phyloP scores from a whole-genome alignment of 2,329 filamentous ascomycete genomes.

The Diplodia sapinea region DNA sequence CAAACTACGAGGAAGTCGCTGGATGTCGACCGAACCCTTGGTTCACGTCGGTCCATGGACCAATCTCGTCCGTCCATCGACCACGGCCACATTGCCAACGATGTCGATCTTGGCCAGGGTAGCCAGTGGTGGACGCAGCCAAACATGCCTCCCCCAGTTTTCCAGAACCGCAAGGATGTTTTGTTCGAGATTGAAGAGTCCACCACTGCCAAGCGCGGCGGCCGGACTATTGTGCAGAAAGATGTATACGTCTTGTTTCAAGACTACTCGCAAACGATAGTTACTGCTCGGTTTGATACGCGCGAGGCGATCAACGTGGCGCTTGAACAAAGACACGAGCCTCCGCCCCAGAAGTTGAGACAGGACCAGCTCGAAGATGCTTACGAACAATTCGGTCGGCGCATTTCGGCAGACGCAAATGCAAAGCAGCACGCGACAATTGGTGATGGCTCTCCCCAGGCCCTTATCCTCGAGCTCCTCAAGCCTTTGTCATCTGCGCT shows the following conservation, averaged over 20 bases:
- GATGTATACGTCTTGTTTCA: slow-evolving; percentile 88
- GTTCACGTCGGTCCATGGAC: slow-evolving; percentile 72
- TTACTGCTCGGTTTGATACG: slow-evolving; percentile 79
- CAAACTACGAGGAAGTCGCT: slow-evolving; percentile 62
- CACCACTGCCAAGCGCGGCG: slow-evolving; percentile 69
- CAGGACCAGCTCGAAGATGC: slow-evolving; percentile 93
- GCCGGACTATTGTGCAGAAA: slow-evolving; percentile 74
- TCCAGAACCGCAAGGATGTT: slow-evolving; percentile 84
- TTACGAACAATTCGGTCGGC: slow-evolving; percentile 80
- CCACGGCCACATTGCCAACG: slow-evolving; percentile 83
- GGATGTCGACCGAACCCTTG: slow-evolving; percentile 64
- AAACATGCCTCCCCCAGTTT: slow-evolving; percentile 76
- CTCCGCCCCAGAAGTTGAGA: slow-evolving; percentile 78
- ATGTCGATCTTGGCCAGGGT: slow-evolving; percentile 76
- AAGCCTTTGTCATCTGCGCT: slow-evolving; percentile 75
- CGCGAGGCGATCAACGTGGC: slow-evolving; percentile 73
- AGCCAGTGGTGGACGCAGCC: slow-evolving; percentile 88
- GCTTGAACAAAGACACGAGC: slow-evolving; percentile 85
- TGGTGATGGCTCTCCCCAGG: slow-evolving; percentile 80
- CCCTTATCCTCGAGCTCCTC: slow-evolving; percentile 79
- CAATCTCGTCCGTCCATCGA: slow-evolving; percentile 74
- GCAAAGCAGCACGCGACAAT: slow-evolving; percentile 79
- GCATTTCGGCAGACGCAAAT: slow-evolving; percentile 72
- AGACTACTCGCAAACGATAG: slow-evolving; percentile 93
- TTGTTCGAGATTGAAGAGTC: slow-evolving; percentile 82